Conservation (phyloP, 495 filamentous ascomycete species). For the Parathielavia appendiculata region DNA sequence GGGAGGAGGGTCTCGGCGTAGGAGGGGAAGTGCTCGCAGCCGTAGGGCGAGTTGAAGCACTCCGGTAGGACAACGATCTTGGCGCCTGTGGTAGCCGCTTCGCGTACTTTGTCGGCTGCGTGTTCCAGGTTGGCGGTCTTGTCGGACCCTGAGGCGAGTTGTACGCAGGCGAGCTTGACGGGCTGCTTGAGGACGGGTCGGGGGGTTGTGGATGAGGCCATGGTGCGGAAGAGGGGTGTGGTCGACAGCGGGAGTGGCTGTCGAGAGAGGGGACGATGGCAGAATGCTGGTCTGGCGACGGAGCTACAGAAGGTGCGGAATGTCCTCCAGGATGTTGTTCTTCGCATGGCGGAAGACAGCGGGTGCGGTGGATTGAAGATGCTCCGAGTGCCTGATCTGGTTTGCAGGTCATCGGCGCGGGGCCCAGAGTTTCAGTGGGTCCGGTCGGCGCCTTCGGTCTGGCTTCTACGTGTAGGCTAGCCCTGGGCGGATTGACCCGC, state of each 20-base stretch:
- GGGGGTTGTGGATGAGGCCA: slow-evolving; percentile 46
- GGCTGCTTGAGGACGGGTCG: slow-evolving; percentile 60
- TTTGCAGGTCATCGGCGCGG: slow-evolving; percentile 19
- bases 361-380: slow-evolving; percentile 6
- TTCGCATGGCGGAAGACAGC: slow-evolving; percentile 15
- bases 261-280: background rate
- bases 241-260: slow-evolving; percentile 5
- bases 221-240: slow-evolving; percentile 30
- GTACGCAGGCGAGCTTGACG: slow-evolving; percentile 75
- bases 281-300: background rate
- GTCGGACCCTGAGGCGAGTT: slow-evolving; percentile 73
- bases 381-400: background rate
- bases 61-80: slow-evolving; percentile 69
- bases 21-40: slow-evolving; percentile 79
- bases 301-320: slow-evolving; percentile 11
- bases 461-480: slow-evolving; percentile 7
- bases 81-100: slow-evolving; percentile 71
- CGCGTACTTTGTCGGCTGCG: slow-evolving; percentile 75
- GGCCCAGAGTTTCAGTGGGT: slow-evolving; percentile 7
- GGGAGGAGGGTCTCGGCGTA: slow-evolving; percentile 87
- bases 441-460: background rate
- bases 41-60: slow-evolving; percentile 98
- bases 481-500: slow-evolving; percentile 2
- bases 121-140: slow-evolving; percentile 79
- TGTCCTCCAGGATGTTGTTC: slow-evolving; percentile 22